Percentiles rank a stretch among this genome's conserved stretches.
Evolutionary conservation across 2,329 filamentous ascomycete genomes (phyloP).

Genomic region (Karstenula rhodostoma): DNA sequence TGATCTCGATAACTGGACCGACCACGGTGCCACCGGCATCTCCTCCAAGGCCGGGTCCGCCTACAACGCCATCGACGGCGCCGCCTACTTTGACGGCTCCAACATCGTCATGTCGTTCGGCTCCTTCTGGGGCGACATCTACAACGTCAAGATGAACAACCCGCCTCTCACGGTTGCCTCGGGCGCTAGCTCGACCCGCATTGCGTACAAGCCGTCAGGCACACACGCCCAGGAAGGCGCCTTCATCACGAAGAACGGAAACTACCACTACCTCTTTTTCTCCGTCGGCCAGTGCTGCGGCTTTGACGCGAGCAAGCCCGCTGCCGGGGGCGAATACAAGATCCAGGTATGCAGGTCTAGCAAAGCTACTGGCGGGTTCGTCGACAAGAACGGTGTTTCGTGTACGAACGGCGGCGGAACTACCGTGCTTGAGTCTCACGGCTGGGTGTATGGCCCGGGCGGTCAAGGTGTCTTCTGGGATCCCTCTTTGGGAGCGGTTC

Average conservation of each 20-base stretch:
- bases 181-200: conserved; percentile 52
- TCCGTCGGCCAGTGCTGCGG: conserved; percentile 68
- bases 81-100: conserved; percentile 70
- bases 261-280: conserved; percentile 72
- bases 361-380: conserved; percentile 61
- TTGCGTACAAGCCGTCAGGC: conserved; percentile 63
- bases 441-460: conserved; percentile 69
- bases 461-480: conserved; percentile 69
- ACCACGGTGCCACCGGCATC: conserved; percentile 65
- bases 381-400: conserved; percentile 61
- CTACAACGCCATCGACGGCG: conserved; percentile 63
- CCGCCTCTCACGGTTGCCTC: conserved; percentile 42
- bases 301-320: conserved; percentile 62
- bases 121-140: conserved; percentile 72
- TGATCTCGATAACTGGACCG: conserved; percentile 65
- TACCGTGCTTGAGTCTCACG: conserved; percentile 67
- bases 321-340: conserved; percentile 69
- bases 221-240: conserved; percentile 64
- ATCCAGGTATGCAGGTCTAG: conserved; percentile 70
- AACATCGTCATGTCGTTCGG: conserved; percentile 63
- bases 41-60: conserved; percentile 45
- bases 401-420: conserved; percentile 68
- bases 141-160: conserved; percentile 62
- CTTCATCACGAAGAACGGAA: conserved; percentile 63
- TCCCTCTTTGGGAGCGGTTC: conserved; percentile 57